Percentiles rank a stretch among this genome's conserved stretches.
Conservation (phyloP, 768 basidiomycete genomes). For the Suillus discolor region DNA sequence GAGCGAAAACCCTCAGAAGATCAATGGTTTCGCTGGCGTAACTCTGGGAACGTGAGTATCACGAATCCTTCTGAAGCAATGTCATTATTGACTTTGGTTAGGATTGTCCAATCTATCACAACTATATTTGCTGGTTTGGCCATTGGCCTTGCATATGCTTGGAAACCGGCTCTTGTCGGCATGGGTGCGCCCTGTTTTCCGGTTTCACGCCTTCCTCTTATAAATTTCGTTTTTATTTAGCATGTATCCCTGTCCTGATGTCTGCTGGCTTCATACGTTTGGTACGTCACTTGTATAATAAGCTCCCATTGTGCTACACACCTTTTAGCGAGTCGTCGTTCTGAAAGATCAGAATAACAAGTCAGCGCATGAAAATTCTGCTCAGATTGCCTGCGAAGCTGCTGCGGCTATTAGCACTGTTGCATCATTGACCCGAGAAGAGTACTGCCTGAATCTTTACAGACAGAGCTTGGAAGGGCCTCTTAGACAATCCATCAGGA, state of each 20-base stretch:
- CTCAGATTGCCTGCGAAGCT: constrained; percentile 93
- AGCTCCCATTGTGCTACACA: neutral
- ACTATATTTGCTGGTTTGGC: constrained; percentile 72
- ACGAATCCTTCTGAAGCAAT: neutral
- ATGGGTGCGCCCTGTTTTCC: constrained; percentile 51
- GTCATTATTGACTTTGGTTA: constrained; percentile 23
- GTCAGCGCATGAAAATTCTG: constrained; percentile 73
- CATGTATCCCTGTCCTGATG: constrained; percentile 67
- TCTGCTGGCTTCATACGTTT: constrained; percentile 84
- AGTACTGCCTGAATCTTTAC: constrained; percentile 70
- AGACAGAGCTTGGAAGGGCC: constrained; percentile 73
- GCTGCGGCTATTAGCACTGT: constrained; percentile 90
- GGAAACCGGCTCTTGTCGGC: constrained; percentile 80
- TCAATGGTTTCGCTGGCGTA: constrained; percentile 84
- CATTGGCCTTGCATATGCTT: constrained; percentile 77
- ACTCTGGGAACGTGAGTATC: constrained; percentile 75
- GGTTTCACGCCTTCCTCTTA: neutral
- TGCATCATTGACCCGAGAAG: constrained; percentile 83
- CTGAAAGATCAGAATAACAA: constrained; percentile 86
- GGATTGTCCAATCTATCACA: constrained; percentile 74
- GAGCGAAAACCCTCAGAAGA: constrained; percentile 87
- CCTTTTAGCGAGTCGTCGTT: constrained; percentile 70
- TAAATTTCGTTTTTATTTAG: constrained; percentile 31
- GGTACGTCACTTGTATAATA: constrained; percentile 37
- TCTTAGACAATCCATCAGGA: constrained; percentile 60